phyloP scores from a whole-genome alignment of 2,329 filamentous ascomycete genomes.

The Dryadomyces quercus-mongolicae region DNA sequence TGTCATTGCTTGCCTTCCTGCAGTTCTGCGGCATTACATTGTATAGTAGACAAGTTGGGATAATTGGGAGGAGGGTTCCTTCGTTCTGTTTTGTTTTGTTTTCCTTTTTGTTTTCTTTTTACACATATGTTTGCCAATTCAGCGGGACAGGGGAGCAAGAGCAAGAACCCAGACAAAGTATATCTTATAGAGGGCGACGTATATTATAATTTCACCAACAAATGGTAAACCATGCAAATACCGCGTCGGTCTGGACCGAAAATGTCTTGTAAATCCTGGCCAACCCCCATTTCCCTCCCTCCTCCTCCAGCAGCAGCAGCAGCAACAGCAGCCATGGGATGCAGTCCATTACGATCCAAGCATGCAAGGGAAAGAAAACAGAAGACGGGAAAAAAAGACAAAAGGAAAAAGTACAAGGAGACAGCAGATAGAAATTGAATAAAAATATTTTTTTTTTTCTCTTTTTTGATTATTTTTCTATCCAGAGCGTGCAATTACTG shows the following conservation, averaged over 20 bases:
- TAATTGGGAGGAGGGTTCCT: neutral
- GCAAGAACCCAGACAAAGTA: neutral
- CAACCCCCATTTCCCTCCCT: too few relatives aligned
- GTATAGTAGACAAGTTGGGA: neutral
- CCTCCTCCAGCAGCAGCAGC: too few relatives aligned
- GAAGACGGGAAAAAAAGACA: too few relatives aligned
- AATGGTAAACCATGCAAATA: too few relatives aligned
- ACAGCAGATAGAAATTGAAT: too few relatives aligned
- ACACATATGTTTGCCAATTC: neutral
- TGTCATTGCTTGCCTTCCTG: neutral
- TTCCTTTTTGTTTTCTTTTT: neutral
- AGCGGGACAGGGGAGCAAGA: neutral
- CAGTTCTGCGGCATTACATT: neutral
- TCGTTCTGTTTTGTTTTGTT: neutral
- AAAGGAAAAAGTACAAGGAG: too few relatives aligned
- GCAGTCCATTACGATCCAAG: too few relatives aligned
- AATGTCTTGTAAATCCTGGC: too few relatives aligned
- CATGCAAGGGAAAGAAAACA: too few relatives aligned
- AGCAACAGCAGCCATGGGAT: too few relatives aligned
- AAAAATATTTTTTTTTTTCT: neutral
- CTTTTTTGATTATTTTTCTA: neutral
- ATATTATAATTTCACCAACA: too few relatives aligned
- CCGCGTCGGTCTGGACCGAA: too few relatives aligned
- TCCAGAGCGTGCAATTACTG: neutral
- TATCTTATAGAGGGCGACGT: neutral